Base-by-base conservation (phyloP, 306 rosid species). In the Lupinus albus region DNA sequence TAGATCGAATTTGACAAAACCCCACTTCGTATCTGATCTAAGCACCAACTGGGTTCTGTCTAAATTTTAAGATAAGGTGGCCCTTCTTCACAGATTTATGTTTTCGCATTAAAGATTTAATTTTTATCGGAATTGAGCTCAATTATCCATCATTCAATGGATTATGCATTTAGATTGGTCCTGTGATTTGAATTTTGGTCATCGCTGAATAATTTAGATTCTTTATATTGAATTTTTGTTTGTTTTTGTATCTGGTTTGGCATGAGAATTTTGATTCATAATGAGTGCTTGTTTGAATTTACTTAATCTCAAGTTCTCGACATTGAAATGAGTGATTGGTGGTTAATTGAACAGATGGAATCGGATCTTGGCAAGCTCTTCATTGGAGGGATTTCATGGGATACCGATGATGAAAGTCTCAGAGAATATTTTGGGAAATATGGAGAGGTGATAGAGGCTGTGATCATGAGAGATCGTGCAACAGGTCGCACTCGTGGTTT, bases 361-460 rank as follows among this genome's bases (percentile, higher is more conserved):
- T 84, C 97, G 74, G 97, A 91, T 85, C 89, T 88, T 68, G 94
- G 97, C 63, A 91, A 91, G 91, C 96, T 91, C 86, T 91, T 91
- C 91, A 88, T 91, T 87, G 97, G 97, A 62, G 97, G 97, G 68
- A 91, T 91, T 87, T 88, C 97, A 11, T 91, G 97, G 97, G 96
- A 91, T 78, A 91, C 97, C 28, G 96, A 91, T 71, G 96, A 91
- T 78, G 96, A 87, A 72, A 89, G 96, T 53, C 96, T 91, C 47
- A 88, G 80, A 63, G 94, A 86, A 13, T 85, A 91, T 74, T 91
- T 91, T 70, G 70, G 88, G 71, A 88, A 78, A 20, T 91, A 86
- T 48, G 97, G 97, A 17, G 94, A 91, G 88, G 97, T 91, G 67
- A 89, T 87, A 41, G 96, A 91, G 79, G 87, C 96, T 17, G 94